These are phyloP conservation scores for Neckera pumila DNA, from an alignment of 225 moss, liverwort and hornwort species.

Conservation along the genomic window DNA sequence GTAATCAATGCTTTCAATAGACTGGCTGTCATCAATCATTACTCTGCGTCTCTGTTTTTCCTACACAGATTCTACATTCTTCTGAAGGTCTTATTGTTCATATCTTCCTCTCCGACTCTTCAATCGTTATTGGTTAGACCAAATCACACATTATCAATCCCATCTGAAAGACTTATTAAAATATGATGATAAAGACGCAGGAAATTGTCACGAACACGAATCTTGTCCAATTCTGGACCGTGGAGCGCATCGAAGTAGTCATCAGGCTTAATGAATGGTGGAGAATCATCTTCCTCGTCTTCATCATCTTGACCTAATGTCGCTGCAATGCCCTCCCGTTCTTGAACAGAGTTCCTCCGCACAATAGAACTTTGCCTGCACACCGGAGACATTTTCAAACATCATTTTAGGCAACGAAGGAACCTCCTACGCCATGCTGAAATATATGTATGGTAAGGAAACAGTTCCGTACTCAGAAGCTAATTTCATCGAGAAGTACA, in stretches of 20 bases:
- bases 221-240: conserved; percentile 43
- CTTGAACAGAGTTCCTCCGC: neutral
- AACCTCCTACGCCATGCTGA: neutral
- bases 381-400: neutral
- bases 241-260: conserved; percentile 47
- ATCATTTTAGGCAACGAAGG: neutral
- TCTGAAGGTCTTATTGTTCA: neutral
- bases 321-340: neutral
- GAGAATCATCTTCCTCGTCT: neutral
- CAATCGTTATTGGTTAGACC: neutral
- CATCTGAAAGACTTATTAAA: neutral
- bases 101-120: neutral
- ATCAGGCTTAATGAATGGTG: conserved; percentile 8
- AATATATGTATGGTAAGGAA: no score
- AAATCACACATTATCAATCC: neutral
- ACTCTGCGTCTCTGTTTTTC: neutral
- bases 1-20: neutral
- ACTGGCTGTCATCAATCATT: neutral
- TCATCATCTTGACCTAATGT: neutral
- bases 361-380: conserved; percentile 4
- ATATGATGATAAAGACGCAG: neutral
- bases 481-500: neutral
- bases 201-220: conserved; percentile 14
- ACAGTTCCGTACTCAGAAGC: neutral
- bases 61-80: neutral